Evolutionary conservation across 805 yeast genomes (phyloP), one percentile per base, ranked within the genome.

Genomic region (Yarrowia sp.): DNA sequence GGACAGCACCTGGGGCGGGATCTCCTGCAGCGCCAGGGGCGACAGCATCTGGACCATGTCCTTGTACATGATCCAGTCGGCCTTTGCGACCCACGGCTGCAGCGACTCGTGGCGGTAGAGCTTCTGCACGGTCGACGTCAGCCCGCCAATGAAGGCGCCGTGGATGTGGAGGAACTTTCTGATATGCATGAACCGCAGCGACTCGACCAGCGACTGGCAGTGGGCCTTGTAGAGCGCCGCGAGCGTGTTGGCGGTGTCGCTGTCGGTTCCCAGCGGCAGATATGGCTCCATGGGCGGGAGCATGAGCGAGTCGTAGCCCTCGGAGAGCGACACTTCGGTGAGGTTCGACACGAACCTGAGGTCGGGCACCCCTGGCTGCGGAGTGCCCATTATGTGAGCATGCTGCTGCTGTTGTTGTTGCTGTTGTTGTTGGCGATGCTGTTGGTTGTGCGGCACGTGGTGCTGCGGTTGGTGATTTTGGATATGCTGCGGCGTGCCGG

Each of bases 171-270:
- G 79, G 32, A 90, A 73, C 67, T 82, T 82, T 63, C 82, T 83
- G 63, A 86, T 72, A 63, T 86, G 88, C 84, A 89, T 80, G 68
- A 77, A 85, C 65, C 92, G 77, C 62, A 90, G 73, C 53, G 83
- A 78, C 65, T 87, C 90, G 64, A 87, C 84, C 31, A 88, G 72
- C 6, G 84, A 72, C 36, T 81, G 80, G 68, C 90, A 86, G 69
- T 87, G 86, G 8, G 84, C 78, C 63, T 78, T 80, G 73, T 88
- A 88, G 18, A 85, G 71, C 3, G 85, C 83, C 62, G 79, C 80
- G 51, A 90, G 74, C 0, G 89, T 84, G 18, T 81, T 84, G 3
- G 85, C 84, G 33, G 83, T 79, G 67, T 85, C 90, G 19, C 70
- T 69, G 64, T 85, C 88, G 4, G 75, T 70, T 27, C 77, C 79